Evolutionary conservation across 257 asterid species (phyloP).

Genomic region (Solanum lycopersicoides): DNA sequence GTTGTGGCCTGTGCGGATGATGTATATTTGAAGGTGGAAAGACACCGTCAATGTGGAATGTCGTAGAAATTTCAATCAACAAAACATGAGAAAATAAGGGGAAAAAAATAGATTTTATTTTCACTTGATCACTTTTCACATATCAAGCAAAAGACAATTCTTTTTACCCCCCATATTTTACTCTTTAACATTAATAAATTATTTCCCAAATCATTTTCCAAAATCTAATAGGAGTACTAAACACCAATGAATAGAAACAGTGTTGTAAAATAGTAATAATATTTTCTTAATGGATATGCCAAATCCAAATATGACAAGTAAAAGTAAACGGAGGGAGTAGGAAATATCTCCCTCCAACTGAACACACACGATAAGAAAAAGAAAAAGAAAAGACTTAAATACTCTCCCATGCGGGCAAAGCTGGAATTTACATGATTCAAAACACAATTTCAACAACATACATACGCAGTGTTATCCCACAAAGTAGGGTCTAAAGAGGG

Average conservation of each 20-base stretch:
- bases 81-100: accelerated
- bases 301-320: neutral
- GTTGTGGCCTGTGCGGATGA: neutral
- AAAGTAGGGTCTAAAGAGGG: too few relatives aligned
- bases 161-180: neutral
- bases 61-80: neutral
- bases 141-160: neutral
- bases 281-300: neutral
- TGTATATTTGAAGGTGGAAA: neutral
- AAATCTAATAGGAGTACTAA: neutral
- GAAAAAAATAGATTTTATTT: too few relatives aligned
- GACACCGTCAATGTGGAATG: neutral
- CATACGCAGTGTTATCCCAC: neutral
- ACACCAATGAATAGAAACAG: neutral
- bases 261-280: neutral
- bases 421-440: neutral
- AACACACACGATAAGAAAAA: neutral
- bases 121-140: neutral
- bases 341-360: neutral
- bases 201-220: neutral
- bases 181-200: neutral
- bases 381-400: neutral
- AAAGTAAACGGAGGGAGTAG: neutral
- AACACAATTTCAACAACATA: neutral
- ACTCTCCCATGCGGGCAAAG: neutral